Evolutionary conservation across 352 stramenopile species (phyloP).

Genomic region (Phytophthora melonis): DNA sequence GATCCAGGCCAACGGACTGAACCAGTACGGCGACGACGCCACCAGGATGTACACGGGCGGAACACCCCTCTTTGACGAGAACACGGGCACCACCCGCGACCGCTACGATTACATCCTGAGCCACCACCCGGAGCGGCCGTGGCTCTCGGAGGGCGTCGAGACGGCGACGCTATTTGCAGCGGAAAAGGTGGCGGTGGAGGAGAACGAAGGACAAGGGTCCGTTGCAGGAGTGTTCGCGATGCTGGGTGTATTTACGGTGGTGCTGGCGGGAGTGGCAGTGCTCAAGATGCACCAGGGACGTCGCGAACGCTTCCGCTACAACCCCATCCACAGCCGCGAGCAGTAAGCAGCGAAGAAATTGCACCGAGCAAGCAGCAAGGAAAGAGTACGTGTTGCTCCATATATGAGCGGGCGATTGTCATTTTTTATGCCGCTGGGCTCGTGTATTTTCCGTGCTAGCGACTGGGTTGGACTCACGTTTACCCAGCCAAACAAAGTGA

Average conservation of each 20-base stretch:
- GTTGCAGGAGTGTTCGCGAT: constrained; percentile 44
- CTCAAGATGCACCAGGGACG: constrained; percentile 40
- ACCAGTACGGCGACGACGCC: constrained; percentile 67
- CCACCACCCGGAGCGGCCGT: constrained; percentile 65
- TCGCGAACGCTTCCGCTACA: constrained; percentile 60
- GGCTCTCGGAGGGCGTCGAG: constrained; percentile 38
- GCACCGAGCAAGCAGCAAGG: constrained; percentile 1
- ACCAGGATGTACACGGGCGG: constrained; percentile 75
- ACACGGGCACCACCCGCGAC: constrained; percentile 59
- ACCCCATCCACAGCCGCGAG: constrained; percentile 53
- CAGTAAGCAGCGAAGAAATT: constrained; percentile 17
- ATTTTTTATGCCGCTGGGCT: constrained; percentile 12
- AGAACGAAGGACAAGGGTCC: constrained; percentile 32
- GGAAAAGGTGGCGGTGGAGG: constrained; percentile 4
- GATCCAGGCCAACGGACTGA: constrained; percentile 64
- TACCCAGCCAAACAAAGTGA: not conserved
- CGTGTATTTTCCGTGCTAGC: not conserved
- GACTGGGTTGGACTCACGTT: no score
- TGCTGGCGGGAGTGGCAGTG: constrained; percentile 39
- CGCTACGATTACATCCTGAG: constrained; percentile 76
- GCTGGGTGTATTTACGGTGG: constrained; percentile 47
- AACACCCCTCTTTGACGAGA: constrained; percentile 84
- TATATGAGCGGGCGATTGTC: constrained; percentile 32
- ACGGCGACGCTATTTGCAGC: constrained; percentile 25
- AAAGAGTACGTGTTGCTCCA: constrained; percentile 21